Percentiles rank a stretch among this genome's conserved stretches.
These are phyloP conservation scores for Chlorella sp. DNA, from an alignment of 139 green algal genomes.

Conservation along the genomic window DNA sequence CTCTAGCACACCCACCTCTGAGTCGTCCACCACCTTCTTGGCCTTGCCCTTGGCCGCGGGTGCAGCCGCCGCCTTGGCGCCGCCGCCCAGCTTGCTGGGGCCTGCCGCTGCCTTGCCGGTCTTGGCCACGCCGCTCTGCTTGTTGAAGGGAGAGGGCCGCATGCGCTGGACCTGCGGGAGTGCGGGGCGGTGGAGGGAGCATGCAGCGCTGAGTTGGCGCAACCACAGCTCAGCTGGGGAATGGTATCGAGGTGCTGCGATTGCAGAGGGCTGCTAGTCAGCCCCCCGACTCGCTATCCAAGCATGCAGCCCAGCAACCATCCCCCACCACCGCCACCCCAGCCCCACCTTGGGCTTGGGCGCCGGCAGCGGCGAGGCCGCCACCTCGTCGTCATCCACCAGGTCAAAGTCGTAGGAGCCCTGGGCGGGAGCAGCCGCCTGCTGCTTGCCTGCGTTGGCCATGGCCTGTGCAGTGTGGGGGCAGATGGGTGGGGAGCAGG, in stretches of 20 bases:
- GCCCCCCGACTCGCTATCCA: too few species aligned
- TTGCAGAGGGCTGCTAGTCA: too few species aligned
- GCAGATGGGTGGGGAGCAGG: too few species aligned
- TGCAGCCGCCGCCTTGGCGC: background rate
- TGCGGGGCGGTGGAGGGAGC: too few species aligned
- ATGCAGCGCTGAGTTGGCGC: too few species aligned
- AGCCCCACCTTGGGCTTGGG: conserved; percentile 36
- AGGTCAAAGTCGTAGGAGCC: conserved; percentile 1
- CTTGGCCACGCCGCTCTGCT: conserved; percentile 45
- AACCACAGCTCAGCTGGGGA: too few species aligned
- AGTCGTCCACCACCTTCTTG: background rate
- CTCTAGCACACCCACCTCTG: background rate
- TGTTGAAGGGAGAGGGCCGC: conserved; percentile 67
- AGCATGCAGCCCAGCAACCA: too few species aligned
- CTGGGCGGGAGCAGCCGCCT: background rate
- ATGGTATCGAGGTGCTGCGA: too few species aligned
- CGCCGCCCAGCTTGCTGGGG: conserved; percentile 29
- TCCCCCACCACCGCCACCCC: too few species aligned
- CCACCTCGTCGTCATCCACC: conserved; percentile 61
- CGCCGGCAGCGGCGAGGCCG: conserved; percentile 52
- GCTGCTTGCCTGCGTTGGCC: conserved; percentile 32
- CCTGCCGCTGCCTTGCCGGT: background rate
- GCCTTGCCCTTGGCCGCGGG: conserved; percentile 13
- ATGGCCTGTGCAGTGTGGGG: conserved; percentile 37
- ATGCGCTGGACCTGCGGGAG: conserved; percentile 62